Base-by-base conservation (phyloP, 2,329 filamentous ascomycete species). In the Fusarium annulatum region DNA sequence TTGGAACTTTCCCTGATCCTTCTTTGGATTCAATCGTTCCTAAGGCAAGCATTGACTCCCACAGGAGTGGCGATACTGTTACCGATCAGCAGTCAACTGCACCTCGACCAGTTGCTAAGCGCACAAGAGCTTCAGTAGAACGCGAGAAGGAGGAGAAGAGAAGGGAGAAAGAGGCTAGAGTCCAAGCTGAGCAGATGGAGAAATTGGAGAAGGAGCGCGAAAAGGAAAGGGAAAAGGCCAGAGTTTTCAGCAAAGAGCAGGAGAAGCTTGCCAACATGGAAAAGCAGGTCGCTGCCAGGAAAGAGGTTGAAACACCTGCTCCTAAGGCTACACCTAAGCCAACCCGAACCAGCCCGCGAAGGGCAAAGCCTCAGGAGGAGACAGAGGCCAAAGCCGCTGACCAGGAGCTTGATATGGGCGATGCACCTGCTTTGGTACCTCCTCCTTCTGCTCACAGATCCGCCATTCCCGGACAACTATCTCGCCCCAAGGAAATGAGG, bases 211-310 rank as follows among this genome's bases (percentile, higher is more conserved):
- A 91, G 77, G 89, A 88, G 48, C 89, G 92, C 14, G 89, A 91
- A 75, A 92, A 92, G 81, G 92, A 94, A 78, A 87, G 91, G 10
- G 89, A 92, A 74, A 93, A 93, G 79, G 92, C 89, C 11, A 85
- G 86, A 21, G 83, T 88, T 7, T 89, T 88, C 70, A 89, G 85
- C 78, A 84, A 89, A 73, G 88, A 91, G 71, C 87, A 89, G 72
- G 88, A 90, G 71, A 86, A 82, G 71, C 82, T 87, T 48, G 85
- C 84, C 39, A 82, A 83, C 2, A 85, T 88, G 86, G 88, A 90
- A 80, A 86, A 86, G 71, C 83, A 88, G 69, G 76, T 88, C 43
- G 83, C 84, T 5, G 83, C 86, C 10, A 87, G 89, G 65, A 90
- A 88, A 77, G 86, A 88, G 45, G 85, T 86, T 67, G 86, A 88